Conservation (phyloP, 2,329 filamentous ascomycete species). For the Lecanoromycetidae sp. region DNA sequence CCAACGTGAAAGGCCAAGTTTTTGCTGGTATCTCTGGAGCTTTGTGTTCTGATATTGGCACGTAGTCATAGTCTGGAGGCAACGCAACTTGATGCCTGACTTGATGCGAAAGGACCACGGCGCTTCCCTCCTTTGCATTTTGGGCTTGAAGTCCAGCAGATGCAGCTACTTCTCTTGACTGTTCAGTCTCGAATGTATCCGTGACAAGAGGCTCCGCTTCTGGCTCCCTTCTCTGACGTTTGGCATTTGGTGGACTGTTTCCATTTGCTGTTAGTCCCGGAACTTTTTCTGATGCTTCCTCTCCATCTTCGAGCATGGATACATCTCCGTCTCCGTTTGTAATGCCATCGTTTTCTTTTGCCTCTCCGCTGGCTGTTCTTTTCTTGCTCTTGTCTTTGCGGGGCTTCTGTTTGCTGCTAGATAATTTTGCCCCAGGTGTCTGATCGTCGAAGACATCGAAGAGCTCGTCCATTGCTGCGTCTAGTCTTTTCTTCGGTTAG, state of each 20-base stretch:
- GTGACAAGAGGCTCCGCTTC: slow-evolving; percentile 73
- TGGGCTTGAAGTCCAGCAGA: slow-evolving; percentile 56
- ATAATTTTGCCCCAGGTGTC: slow-evolving; percentile 34
- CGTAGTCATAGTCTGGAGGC: slow-evolving; percentile 84
- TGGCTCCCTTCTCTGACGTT: slow-evolving; percentile 40
- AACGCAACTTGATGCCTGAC: slow-evolving; percentile 96
- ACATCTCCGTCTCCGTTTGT: slow-evolving; percentile 25
- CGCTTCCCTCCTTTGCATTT: slow-evolving; percentile 52
- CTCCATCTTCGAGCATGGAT: slow-evolving; percentile 19
- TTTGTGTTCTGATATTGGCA: slow-evolving; percentile 90
- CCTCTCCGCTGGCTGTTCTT: slow-evolving; percentile 68
- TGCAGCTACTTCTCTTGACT: slow-evolving; percentile 78
- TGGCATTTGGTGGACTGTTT: slow-evolving; percentile 32
- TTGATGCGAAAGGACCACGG: slow-evolving; percentile 84
- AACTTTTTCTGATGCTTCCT: slow-evolving; percentile 6
- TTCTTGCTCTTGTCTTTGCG: slow-evolving; percentile 64
- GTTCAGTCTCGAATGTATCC: slow-evolving; percentile 87
- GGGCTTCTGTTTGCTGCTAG: slow-evolving; percentile 26
- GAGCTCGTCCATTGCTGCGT: slow-evolving; percentile 40
- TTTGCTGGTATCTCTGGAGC: slow-evolving; percentile 76
- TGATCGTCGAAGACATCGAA: slow-evolving; percentile 71
- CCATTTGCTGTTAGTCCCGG: slow-evolving; percentile 8
- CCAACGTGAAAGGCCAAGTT: slow-evolving; percentile 77
- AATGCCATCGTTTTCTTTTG: slow-evolving; percentile 40
- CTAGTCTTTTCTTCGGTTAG: neutral